Evolutionary conservation across 192 early-diverging fungal genomes (phyloP).

Genomic region (Coemansia biformis): DNA sequence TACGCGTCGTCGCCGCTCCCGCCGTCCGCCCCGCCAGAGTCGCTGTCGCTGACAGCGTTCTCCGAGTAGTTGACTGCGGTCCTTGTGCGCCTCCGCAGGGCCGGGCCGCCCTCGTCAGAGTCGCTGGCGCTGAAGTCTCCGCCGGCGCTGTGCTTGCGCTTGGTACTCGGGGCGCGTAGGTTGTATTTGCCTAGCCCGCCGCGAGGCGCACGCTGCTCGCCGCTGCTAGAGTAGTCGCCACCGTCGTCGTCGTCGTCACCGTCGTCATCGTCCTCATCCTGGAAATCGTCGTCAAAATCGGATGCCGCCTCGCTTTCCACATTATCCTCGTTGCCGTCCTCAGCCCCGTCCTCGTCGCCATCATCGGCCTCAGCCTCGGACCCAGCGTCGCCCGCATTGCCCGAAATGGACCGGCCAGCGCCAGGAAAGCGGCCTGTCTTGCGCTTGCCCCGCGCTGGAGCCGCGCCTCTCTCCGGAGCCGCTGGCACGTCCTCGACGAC

Average conservation of each 20-base stretch:
- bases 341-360: slow-evolving; percentile 2
- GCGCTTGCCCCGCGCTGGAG: neutral
- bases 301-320: slow-evolving; percentile 9
- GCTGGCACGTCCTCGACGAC: too few relatives aligned
- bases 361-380: neutral
- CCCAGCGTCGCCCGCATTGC: slow-evolving; percentile 1
- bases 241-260: slow-evolving; percentile 33
- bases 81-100: slow-evolving; percentile 36
- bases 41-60: slow-evolving; percentile 1
- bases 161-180: slow-evolving; percentile 22
- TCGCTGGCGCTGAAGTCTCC: slow-evolving; percentile 9
- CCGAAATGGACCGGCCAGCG: slow-evolving; percentile 24
- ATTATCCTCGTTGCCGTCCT: slow-evolving; percentile 24
- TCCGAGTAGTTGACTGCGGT: slow-evolving; percentile 12
- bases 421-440: slow-evolving; percentile 32
- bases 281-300: slow-evolving; percentile 26
- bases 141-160: slow-evolving; percentile 19
- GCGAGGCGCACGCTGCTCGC: slow-evolving; percentile 14
- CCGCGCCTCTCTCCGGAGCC: too few relatives aligned
- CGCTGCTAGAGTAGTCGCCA: slow-evolving; percentile 17
- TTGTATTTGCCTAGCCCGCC: slow-evolving; percentile 41
- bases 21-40: slow-evolving; percentile 3
- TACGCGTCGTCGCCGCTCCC: slow-evolving; percentile 8
- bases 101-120: slow-evolving; percentile 12
- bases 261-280: slow-evolving; percentile 22